Percentiles rank a stretch among this genome's conserved stretches.
phyloP scores from a whole-genome alignment of 768 basidiomycete species.

The Boletus insuetus region DNA sequence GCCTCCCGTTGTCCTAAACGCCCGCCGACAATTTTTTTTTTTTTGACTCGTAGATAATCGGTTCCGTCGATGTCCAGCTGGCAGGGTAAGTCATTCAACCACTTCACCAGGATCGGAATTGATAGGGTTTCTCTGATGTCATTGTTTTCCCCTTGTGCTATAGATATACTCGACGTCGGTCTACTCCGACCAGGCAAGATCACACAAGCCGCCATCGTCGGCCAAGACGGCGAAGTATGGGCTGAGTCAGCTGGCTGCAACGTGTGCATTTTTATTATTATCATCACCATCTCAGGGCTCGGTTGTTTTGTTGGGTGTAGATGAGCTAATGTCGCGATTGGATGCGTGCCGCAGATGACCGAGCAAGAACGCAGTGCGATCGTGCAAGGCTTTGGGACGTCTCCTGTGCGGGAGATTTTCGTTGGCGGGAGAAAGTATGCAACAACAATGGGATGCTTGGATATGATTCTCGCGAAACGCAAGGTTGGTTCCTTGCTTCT shows the following conservation, averaged over 20 bases:
- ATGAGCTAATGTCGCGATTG: background rate
- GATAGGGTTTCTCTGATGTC: background rate
- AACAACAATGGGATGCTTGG: constrained; percentile 29
- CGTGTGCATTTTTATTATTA: constrained; percentile 15
- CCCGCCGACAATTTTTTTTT: too few relatives aligned
- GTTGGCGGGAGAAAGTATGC: constrained; percentile 21
- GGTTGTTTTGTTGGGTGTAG: background rate
- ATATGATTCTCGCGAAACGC: constrained; percentile 24
- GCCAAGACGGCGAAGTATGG: constrained; percentile 31
- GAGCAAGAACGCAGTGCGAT: constrained; percentile 19
- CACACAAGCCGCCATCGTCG: constrained; percentile 58
- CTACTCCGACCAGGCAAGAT: constrained; percentile 74
- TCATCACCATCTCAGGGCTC: too few relatives aligned
- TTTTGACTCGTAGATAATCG: background rate
- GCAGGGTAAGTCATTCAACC: constrained; percentile 21
- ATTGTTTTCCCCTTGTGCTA: background rate
- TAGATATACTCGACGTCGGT: constrained; percentile 82
- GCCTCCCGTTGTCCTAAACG: too few relatives aligned
- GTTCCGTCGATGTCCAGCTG: constrained; percentile 21
- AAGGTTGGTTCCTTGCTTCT: constrained; percentile 4
- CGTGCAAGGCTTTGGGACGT: constrained; percentile 15
- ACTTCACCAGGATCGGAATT: background rate
- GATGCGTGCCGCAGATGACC: constrained; percentile 20
- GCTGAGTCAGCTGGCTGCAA: constrained; percentile 28
- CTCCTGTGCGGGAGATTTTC: constrained; percentile 21